phyloP scores from a whole-genome alignment of 1,139 yeast genomes.

The Geotrichum australiense region DNA sequence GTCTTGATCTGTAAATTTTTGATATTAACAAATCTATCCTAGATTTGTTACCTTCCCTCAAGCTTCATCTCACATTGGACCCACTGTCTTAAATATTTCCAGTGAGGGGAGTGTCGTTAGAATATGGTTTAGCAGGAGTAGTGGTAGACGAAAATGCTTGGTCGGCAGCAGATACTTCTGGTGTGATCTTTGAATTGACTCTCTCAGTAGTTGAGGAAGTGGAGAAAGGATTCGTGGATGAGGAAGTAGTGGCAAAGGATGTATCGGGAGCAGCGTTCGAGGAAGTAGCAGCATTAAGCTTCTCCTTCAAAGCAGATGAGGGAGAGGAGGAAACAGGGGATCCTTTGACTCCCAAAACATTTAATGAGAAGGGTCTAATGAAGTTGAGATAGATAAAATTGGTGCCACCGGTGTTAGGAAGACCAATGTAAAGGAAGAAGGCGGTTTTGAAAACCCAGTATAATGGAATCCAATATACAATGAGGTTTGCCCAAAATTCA shows the following conservation, averaged over 20 bases:
- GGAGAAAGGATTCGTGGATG: slow-evolving; percentile 22
- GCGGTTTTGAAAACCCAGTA: slow-evolving; percentile 91
- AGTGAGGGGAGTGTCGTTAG: too few species aligned
- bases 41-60: too few species aligned
- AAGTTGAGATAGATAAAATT: slow-evolving; percentile 53
- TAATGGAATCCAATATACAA: slow-evolving; percentile 91
- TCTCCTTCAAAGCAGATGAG: slow-evolving; percentile 30
- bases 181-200: too few species aligned
- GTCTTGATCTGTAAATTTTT: too few species aligned
- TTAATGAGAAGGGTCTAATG: slow-evolving; percentile 68
- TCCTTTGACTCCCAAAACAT: slow-evolving; percentile 37
- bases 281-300: too few species aligned
- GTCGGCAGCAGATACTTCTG: too few species aligned
- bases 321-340: slow-evolving; percentile 22
- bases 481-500: slow-evolving; percentile 93
- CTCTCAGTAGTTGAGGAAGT: too few species aligned
- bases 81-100: too few species aligned
- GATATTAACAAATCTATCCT: too few species aligned
- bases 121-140: too few species aligned
- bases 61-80: too few species aligned
- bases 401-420: slow-evolving; percentile 88
- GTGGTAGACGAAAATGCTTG: too few species aligned
- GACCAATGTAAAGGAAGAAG: slow-evolving; percentile 78
- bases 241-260: slow-evolving; percentile 2
- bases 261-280: slow-evolving; percentile 15